Evolutionary conservation across 2,329 filamentous ascomycete species (phyloP).

Genomic region (Septoria petroselini): DNA sequence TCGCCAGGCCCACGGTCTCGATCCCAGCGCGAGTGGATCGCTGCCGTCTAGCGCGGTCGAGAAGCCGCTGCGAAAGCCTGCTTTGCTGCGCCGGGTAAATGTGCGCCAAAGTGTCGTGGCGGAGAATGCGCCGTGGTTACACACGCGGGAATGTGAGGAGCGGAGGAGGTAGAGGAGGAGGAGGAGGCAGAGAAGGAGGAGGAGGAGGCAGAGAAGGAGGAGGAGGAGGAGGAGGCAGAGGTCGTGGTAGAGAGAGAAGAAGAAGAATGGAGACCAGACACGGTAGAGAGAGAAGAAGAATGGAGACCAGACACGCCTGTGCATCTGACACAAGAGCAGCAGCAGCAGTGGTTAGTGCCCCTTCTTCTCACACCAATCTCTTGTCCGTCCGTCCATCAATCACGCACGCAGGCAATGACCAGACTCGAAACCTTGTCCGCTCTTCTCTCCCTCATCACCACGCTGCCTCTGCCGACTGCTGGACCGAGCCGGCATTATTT

Average conservation of each 20-base stretch:
- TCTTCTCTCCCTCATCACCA: neutral
- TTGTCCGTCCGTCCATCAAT: too few relatives aligned
- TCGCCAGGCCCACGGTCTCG: too few relatives aligned
- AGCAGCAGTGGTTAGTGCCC: too few relatives aligned
- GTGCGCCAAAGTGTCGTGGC: neutral
- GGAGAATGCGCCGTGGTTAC: constrained; percentile 1
- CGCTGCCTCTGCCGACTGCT: constrained; percentile 4
- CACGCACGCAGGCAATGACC: too few relatives aligned
- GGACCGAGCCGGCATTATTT: neutral
- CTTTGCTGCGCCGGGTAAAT: too few relatives aligned
- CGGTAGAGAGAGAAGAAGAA: too few relatives aligned
- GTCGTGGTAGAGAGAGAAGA: neutral
- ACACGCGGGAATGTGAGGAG: neutral
- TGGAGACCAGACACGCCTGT: too few relatives aligned
- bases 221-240: neutral
- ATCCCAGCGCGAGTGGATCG: too few relatives aligned
- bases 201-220: neutral
- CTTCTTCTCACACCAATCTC: too few relatives aligned
- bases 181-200: neutral
- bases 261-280: neutral
- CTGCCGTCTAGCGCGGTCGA: too few relatives aligned
- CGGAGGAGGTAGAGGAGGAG: neutral
- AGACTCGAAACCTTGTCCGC: constrained; percentile 7
- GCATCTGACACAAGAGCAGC: too few relatives aligned
- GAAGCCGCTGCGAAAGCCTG: neutral